Conservation (phyloP, 257 asterid genomes). For the Cordia subcordata region DNA sequence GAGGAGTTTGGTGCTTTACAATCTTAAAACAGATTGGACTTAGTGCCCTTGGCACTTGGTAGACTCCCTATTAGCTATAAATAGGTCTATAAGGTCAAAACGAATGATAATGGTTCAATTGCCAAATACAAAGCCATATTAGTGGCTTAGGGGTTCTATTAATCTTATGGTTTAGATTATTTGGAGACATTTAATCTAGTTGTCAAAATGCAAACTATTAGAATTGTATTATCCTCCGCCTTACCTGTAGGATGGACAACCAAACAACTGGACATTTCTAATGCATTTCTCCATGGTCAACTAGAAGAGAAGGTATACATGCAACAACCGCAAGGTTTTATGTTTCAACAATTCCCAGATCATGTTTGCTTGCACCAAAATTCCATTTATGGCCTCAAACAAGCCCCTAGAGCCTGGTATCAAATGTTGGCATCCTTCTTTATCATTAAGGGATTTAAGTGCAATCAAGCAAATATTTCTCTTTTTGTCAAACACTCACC, state of each 20-base stretch:
- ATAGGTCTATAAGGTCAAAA: slow-evolving; percentile 2
- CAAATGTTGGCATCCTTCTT: not conserved
- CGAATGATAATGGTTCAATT: not conserved
- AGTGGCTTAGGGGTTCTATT: slow-evolving; percentile 3
- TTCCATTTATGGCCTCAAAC: slow-evolving; percentile 4
- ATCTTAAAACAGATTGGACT: no score
- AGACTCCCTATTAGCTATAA: not conserved
- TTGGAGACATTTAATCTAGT: not conserved
- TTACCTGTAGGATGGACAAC: not conserved
- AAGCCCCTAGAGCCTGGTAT: slow-evolving; percentile 2
- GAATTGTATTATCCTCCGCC: not conserved
- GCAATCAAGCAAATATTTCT: not conserved
- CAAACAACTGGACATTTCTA: not conserved
- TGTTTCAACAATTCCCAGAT: not conserved
- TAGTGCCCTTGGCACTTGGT: not conserved
- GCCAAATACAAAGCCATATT: not conserved
- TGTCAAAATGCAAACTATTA: not conserved
- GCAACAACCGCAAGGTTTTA: slow-evolving; percentile 1
- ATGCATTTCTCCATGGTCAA: slow-evolving; percentile 1
- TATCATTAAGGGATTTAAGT: not conserved
- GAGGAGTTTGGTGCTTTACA: no score
- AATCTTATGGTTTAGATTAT: slow-evolving; percentile 1
- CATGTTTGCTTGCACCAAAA: not conserved
- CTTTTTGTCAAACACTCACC: no score
- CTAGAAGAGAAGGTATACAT: slow-evolving; percentile 2